These are phyloP conservation scores for Cyclocybe cylindracea DNA, from an alignment of 768 basidiomycete genomes.

Conservation along the genomic window DNA sequence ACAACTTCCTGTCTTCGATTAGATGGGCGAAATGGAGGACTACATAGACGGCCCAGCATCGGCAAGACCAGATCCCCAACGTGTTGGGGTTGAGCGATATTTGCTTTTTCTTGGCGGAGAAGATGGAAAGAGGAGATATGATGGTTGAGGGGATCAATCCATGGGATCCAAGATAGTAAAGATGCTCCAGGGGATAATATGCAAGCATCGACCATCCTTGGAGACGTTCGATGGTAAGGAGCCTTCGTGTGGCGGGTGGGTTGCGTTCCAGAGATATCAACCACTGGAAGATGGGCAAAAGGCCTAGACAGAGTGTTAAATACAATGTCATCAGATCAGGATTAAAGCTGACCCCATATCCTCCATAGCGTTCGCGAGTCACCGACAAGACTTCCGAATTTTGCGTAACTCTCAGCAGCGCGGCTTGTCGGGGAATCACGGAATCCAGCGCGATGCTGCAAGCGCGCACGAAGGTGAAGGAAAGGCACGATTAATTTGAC, in stretches of 20 bases:
- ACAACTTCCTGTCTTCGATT: slow-evolving; percentile 62
- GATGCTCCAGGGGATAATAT: slow-evolving; percentile 80
- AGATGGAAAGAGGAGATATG: slow-evolving; percentile 42
- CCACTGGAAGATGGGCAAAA: slow-evolving; percentile 83
- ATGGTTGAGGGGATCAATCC: slow-evolving; percentile 60
- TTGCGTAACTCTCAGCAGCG: slow-evolving; percentile 52
- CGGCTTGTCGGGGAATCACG: slow-evolving; percentile 52
- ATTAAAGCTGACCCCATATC: slow-evolving; percentile 66
- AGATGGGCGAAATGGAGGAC: slow-evolving; percentile 76
- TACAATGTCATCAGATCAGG: not conserved
- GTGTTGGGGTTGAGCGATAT: slow-evolving; percentile 46
- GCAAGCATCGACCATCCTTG: slow-evolving; percentile 80
- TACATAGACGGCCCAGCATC: slow-evolving; percentile 83
- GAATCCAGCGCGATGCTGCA: slow-evolving; percentile 67
- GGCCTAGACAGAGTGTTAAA: slow-evolving; percentile 40
- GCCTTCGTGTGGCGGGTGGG: slow-evolving; percentile 66
- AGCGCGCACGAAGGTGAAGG: slow-evolving; percentile 63
- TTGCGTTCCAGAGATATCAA: slow-evolving; percentile 72
- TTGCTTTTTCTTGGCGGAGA: slow-evolving; percentile 41
- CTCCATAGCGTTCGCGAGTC: slow-evolving; percentile 77
- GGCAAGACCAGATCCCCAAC: slow-evolving; percentile 70
- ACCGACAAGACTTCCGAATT: slow-evolving; percentile 55
- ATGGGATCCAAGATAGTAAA: slow-evolving; percentile 66
- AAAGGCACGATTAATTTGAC: slow-evolving; percentile 71
- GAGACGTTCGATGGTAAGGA: slow-evolving; percentile 77